Conservation (phyloP, 2,329 filamentous ascomycete genomes). For the Claviceps arundinis region DNA sequence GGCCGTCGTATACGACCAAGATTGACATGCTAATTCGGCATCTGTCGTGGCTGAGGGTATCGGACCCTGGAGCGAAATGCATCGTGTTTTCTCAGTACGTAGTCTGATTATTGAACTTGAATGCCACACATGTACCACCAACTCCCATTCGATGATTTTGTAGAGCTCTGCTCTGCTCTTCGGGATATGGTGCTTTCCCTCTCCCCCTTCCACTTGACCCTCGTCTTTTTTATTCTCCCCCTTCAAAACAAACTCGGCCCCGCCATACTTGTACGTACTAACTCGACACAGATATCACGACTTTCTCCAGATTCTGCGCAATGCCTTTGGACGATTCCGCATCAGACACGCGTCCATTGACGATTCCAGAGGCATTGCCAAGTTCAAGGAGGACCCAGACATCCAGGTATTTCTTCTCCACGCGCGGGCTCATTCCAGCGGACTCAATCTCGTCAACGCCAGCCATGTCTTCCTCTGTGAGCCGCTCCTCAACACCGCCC, state of each 20-base stretch:
- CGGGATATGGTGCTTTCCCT: not conserved
- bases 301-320: slow-evolving; percentile 61
- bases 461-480: slow-evolving; percentile 93
- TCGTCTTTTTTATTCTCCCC: not conserved
- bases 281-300: slow-evolving; percentile 44
- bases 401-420: slow-evolving; percentile 81
- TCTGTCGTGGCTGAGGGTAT: slow-evolving; percentile 69
- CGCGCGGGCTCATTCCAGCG: slow-evolving; percentile 75
- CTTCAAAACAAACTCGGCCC: no score
- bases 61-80: slow-evolving; percentile 77
- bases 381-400: slow-evolving; percentile 61
- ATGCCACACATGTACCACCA: no score
- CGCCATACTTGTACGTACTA: not conserved
- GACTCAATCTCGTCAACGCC: slow-evolving; percentile 82
- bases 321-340: slow-evolving; percentile 55
- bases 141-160: no score
- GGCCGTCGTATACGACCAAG: slow-evolving; percentile 73
- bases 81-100: slow-evolving; percentile 78
- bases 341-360: slow-evolving; percentile 65
- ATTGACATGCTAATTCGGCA: slow-evolving; percentile 75
- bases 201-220: not conserved
- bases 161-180: no score
- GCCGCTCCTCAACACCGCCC: slow-evolving; percentile 80
- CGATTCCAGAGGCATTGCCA: slow-evolving; percentile 52
- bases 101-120: not conserved